Evolutionary conservation across 768 basidiomycete species (phyloP).

Genomic region (Infundibulicybe gibba): DNA sequence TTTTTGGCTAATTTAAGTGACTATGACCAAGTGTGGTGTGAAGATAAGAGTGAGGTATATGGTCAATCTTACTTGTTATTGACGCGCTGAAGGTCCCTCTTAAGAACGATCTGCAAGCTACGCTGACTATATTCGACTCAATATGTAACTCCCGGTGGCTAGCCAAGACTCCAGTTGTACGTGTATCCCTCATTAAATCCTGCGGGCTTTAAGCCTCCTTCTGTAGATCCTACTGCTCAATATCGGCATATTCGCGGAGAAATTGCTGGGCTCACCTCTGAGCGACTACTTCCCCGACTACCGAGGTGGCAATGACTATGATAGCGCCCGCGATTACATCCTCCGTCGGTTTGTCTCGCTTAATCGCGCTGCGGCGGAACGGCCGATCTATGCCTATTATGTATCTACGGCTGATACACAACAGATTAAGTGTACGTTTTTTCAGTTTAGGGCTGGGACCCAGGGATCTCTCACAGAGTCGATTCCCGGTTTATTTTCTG

Average conservation of each 20-base stretch:
- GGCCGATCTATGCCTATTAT: slow-evolving; percentile 90
- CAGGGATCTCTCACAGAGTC: too few relatives aligned
- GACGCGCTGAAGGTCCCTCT: neutral
- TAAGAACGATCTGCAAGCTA: slow-evolving; percentile 97
- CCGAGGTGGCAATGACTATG: slow-evolving; percentile 79
- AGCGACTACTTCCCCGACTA: slow-evolving; percentile 92
- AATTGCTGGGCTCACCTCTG: slow-evolving; percentile 81
- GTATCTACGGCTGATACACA: slow-evolving; percentile 93
- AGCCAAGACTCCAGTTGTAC: slow-evolving; percentile 89
- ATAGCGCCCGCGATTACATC: slow-evolving; percentile 80
- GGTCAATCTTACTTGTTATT: slow-evolving; percentile 1
- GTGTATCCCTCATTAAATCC: slow-evolving; percentile 18
- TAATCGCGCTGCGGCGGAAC: slow-evolving; percentile 85
- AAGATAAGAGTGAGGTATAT: slow-evolving; percentile 91
- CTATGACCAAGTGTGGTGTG: slow-evolving; percentile 97
- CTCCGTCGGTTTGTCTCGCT: slow-evolving; percentile 80
- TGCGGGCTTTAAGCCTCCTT: slow-evolving; percentile 1
- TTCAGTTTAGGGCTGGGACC: neutral
- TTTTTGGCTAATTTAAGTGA: slow-evolving; percentile 93
- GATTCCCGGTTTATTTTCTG: too few relatives aligned
- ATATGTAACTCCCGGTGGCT: slow-evolving; percentile 99
- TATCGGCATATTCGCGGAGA: slow-evolving; percentile 94
- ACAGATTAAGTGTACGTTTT: slow-evolving; percentile 77
- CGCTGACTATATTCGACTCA: slow-evolving; percentile 92
- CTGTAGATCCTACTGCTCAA: slow-evolving; percentile 89